These are phyloP conservation scores for Tylopilus subfusipes DNA, from an alignment of 768 basidiomycete species.

Conservation along the genomic window DNA sequence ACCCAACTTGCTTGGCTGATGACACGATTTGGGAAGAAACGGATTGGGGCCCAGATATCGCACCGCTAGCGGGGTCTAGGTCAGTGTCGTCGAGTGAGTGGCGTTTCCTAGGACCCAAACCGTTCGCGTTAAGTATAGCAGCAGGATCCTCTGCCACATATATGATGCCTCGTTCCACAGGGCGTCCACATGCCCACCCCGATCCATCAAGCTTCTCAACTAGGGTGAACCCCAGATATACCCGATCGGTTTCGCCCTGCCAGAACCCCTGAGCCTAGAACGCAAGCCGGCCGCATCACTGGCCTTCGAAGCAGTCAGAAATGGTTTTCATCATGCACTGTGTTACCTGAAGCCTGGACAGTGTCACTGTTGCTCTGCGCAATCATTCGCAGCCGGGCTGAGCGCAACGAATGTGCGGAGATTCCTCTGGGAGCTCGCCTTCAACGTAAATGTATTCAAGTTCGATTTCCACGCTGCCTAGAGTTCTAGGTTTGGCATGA, in stretches of 20 bases:
- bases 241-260: background rate
- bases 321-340: too few species aligned
- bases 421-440: too few species aligned
- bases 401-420: too few species aligned
- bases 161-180: background rate
- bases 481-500: too few species aligned
- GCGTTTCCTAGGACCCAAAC: background rate
- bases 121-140: background rate
- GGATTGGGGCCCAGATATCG: conserved; percentile 6
- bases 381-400: too few species aligned
- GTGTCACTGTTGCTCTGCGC: too few species aligned
- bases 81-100: background rate
- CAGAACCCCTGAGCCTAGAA: background rate
- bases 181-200: conserved; percentile 18
- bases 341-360: too few species aligned
- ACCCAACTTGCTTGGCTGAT: background rate
- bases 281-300: background rate
- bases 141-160: background rate
- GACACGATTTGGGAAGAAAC: conserved; percentile 9
- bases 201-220: background rate
- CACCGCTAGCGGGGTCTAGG: conserved; percentile 2
- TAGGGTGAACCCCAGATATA: background rate
- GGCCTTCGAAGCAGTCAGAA: too few species aligned
- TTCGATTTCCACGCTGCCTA: too few species aligned
- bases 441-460: too few species aligned